A percentile compares a stretch with the other conserved stretches of the same genome.
These are phyloP conservation scores for Ceratobasidium sp. DNA, from an alignment of 1,284 basidiomycete genomes.

Conservation along the genomic window DNA sequence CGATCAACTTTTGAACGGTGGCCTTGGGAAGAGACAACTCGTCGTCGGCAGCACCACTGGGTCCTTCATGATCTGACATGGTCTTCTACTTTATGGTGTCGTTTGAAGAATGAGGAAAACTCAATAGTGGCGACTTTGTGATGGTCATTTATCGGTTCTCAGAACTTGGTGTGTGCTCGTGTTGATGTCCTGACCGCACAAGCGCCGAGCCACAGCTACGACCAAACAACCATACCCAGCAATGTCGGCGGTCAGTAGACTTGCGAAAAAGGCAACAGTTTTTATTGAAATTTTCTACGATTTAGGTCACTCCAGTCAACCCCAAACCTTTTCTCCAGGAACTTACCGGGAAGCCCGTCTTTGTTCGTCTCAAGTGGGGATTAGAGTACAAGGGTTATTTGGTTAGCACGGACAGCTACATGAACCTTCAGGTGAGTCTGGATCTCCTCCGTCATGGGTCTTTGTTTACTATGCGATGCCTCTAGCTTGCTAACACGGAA, in stretches of 20 bases:
- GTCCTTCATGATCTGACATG: slow-evolving; percentile 90
- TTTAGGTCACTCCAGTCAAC: slow-evolving; percentile 89
- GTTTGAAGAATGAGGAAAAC: slow-evolving; percentile 5
- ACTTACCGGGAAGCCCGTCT: slow-evolving; percentile 95
- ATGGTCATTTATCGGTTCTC: slow-evolving; percentile 30
- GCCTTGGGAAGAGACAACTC: slow-evolving; percentile 96
- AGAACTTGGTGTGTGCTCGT: slow-evolving; percentile 31
- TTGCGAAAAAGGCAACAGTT: neutral
- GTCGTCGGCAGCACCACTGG: slow-evolving; percentile 75
- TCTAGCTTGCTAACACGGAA: slow-evolving; percentile 94
- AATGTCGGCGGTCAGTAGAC: slow-evolving; percentile 34
- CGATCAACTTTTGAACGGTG: slow-evolving; percentile 96
- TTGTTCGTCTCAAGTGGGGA: slow-evolving; percentile 97
- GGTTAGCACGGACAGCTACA: slow-evolving; percentile 98
- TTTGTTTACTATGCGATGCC: neutral
- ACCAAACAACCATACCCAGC: slow-evolving; percentile 13
- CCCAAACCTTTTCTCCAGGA: slow-evolving; percentile 99
- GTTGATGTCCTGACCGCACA: slow-evolving; percentile 9
- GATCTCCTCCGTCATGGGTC: neutral
- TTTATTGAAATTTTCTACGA: neutral
- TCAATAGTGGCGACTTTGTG: slow-evolving; percentile 21
- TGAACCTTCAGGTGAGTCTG: slow-evolving; percentile 91
- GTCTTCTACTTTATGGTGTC: slow-evolving; percentile 39
- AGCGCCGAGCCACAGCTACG: slow-evolving; percentile 8
- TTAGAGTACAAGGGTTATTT: slow-evolving; percentile 99